A percentile compares a stretch with the other conserved stretches of the same genome.
phyloP scores from a whole-genome alignment of 108 stramenopile species.

The Heterococcus sp. region DNA sequence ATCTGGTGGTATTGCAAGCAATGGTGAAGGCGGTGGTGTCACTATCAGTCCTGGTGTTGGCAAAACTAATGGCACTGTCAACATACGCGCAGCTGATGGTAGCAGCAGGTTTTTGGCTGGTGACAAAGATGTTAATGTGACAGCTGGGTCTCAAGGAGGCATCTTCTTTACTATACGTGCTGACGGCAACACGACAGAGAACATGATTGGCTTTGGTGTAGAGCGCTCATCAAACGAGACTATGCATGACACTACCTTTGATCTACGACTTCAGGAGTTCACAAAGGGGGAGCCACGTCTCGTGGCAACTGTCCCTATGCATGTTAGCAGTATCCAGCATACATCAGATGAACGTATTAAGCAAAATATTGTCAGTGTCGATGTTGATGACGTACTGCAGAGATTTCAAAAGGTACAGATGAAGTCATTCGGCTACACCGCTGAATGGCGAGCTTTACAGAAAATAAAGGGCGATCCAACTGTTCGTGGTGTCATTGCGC shows the following conservation, averaged over 20 bases:
- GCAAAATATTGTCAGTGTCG: slow-evolving; percentile 57
- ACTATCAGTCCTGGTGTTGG: slow-evolving; percentile 10
- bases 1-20: background rate
- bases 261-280: slow-evolving; percentile 18
- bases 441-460: slow-evolving; percentile 63
- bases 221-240: background rate
- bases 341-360: slow-evolving; percentile 71
- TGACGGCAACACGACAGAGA: background rate
- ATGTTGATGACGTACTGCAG: slow-evolving; percentile 66
- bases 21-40: background rate
- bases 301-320: slow-evolving; percentile 47
- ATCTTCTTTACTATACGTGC: slow-evolving; percentile 20
- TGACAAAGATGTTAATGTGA: slow-evolving; percentile 2
- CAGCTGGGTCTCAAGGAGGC: slow-evolving; percentile 25
- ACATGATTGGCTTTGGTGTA: slow-evolving; percentile 35
- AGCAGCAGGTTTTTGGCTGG: background rate
- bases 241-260: background rate
- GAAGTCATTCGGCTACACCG: slow-evolving; percentile 66
- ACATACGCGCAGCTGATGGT: slow-evolving; percentile 10
- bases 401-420: slow-evolving; percentile 62
- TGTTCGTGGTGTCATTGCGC: slow-evolving; percentile 73
- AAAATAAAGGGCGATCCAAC: slow-evolving; percentile 41
- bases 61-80: slow-evolving; percentile 4
- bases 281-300: slow-evolving; percentile 32
- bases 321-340: slow-evolving; percentile 42